Evolutionary conservation across 441 rosid genomes (phyloP), one percentile per base, ranked within the genome.

Genomic region (Syzygium malaccense): DNA sequence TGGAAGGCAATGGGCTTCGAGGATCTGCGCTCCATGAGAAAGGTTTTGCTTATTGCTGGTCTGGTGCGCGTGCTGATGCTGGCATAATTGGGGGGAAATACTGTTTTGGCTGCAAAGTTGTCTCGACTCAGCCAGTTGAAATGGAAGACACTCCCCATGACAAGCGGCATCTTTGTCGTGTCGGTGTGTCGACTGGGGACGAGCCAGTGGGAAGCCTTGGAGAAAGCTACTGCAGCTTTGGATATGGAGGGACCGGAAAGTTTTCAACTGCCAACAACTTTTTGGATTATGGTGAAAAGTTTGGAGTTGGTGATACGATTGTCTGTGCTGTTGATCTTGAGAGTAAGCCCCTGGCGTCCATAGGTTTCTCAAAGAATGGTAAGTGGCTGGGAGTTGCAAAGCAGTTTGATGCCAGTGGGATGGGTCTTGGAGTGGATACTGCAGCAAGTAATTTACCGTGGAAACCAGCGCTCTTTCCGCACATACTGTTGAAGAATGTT

Each of bases 31-130:
- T 91, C 48, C 86, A 90, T 80, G 89, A 88, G 87, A 78, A 79
- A 49, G 92, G 92, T 2, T 87, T 93, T 88, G 89, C 92, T 66
- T 93, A 93, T 88, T 93, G 93, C 62, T 92, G 94, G 92, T 91
- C 92, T 91, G 92, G 93, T 15, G 92, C 87, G 6, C 88, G 88
- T 32, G 91, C 92, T 28, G 88, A 88, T 90, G 87, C 88, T 41
- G 93, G 92, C 71, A 92, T 92, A 33, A 75, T 54, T 6, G 86
- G 90, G 48, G 91, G 92, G 66, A 90, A 93, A 71, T 93, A 90
- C 58, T 90, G 92, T 87, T 91, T 91, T 89, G 84, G 92, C 48
- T 89, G 89, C 78, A 91, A 30, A 58, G 49, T 92, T 14, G 7
- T 89, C 83, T 87, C 91, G 5, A 4, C 49, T 30, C 90, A 91